Percentiles rank a stretch among this genome's conserved stretches.
Conservation (phyloP, 78 protist species). For the Trichosphaerium sp. region DNA sequence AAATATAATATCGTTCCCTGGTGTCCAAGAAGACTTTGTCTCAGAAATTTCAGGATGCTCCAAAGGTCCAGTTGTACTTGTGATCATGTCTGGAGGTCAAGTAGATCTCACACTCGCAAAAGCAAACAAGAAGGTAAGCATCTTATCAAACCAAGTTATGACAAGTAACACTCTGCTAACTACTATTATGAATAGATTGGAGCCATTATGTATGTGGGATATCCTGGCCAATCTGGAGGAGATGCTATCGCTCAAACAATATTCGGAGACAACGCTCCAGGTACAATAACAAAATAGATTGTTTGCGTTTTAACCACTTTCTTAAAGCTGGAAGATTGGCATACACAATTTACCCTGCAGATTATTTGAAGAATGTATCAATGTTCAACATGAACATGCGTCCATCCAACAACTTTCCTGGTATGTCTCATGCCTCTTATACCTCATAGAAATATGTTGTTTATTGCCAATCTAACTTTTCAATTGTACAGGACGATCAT, state of each 20-base stretch:
- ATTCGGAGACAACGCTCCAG: background rate
- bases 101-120: background rate
- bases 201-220: conserved; percentile 5
- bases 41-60: background rate
- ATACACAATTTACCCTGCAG: background rate
- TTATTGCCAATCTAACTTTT: too few species aligned
- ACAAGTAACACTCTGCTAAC: background rate
- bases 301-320: background rate
- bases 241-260: conserved; percentile 3
- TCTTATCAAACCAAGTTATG: too few species aligned
- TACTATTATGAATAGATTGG: background rate
- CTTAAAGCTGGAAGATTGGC: background rate
- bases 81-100: conserved; percentile 1
- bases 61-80: background rate
- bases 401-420: background rate
- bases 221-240: conserved; percentile 31
- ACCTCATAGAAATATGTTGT: too few species aligned
- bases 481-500: too few species aligned
- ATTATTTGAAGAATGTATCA: background rate
- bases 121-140: background rate
- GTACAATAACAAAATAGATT: background rate
- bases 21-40: conserved; percentile 5
- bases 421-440: too few species aligned
- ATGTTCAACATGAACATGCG: background rate
- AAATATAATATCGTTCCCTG: conserved; percentile 21